Conservation (phyloP, 805 yeast genomes). For the Saturnispora halmiae region DNA sequence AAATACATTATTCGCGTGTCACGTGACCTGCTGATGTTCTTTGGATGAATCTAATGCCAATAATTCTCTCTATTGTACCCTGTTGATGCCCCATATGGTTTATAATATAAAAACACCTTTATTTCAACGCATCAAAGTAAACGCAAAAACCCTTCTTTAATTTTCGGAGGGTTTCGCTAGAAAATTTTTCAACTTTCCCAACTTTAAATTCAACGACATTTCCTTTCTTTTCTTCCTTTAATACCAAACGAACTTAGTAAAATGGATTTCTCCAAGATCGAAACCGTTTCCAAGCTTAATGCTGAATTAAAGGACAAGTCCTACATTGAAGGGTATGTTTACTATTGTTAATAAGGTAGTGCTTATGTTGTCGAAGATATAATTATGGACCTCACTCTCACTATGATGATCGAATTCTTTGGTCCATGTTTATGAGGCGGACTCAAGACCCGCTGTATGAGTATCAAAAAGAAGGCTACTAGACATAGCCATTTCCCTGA, state of each 20-base stretch:
- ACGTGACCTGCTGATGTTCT: neutral
- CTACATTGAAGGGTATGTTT: conserved; percentile 89
- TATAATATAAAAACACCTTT: too few relatives aligned
- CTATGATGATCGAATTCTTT: conserved; percentile 61
- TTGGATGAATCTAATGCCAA: neutral
- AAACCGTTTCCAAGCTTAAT: conserved; percentile 68
- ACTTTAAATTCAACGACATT: conserved; percentile 2
- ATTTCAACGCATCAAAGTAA: too few relatives aligned
- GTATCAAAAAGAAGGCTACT: conserved; percentile 46
- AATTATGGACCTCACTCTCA: neutral
- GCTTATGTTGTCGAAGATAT: neutral
- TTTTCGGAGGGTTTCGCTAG: neutral
- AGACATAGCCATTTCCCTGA: conserved; percentile 21
- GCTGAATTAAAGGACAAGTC: conserved; percentile 84
- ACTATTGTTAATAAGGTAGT: neutral
- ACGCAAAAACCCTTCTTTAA: neutral
- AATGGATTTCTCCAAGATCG: conserved; percentile 77
- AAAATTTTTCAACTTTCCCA: neutral
- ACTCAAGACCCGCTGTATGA: conserved; percentile 91
- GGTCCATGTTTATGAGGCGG: conserved; percentile 99
- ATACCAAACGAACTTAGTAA: too few relatives aligned
- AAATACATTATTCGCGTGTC: neutral
- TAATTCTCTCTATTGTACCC: too few relatives aligned
- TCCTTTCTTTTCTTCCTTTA: neutral
- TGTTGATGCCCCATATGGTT: too few relatives aligned